Conservation (phyloP, 352 stramenopile genomes). For the Saprolegnia parasitica region DNA sequence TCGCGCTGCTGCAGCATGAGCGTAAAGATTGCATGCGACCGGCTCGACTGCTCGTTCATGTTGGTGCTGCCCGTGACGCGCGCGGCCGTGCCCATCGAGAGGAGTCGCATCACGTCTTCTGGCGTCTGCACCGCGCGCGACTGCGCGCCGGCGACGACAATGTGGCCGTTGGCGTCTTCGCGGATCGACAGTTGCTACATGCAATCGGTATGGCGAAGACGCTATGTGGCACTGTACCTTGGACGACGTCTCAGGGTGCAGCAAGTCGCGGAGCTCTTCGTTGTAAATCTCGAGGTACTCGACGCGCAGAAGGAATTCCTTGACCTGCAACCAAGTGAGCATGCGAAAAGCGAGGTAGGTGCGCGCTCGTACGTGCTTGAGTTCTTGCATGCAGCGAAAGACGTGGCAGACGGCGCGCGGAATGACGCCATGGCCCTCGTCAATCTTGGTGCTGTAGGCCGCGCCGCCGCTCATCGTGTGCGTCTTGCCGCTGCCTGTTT, state of each 20-base stretch:
- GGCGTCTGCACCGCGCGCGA: constrained; percentile 66
- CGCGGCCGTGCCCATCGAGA: constrained; percentile 71
- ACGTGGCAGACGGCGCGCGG: constrained; percentile 73
- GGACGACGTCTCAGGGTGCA: constrained; percentile 75
- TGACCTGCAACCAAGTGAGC: constrained; percentile 22
- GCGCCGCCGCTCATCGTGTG: constrained; percentile 91
- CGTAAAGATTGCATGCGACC: constrained; percentile 89
- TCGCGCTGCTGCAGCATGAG: constrained; percentile 77
- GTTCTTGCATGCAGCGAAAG: constrained; percentile 55
- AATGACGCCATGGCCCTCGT: constrained; percentile 76
- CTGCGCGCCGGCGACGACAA: constrained; percentile 77
- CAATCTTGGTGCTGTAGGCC: constrained; percentile 37
- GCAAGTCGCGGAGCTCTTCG: constrained; percentile 94
- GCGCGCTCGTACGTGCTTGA: constrained; percentile 30
- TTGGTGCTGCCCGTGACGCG: constrained; percentile 81
- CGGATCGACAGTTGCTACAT: constrained; percentile 65
- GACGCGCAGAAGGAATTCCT: constrained; percentile 87
- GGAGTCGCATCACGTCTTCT: constrained; percentile 77
- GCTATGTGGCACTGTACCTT: constrained; percentile 37
- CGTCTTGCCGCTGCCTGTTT: constrained; percentile 92
- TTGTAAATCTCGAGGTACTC: constrained; percentile 99
- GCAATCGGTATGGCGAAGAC: constrained; percentile 6
- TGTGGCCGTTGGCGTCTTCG: constrained; percentile 72
- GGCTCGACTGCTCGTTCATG: constrained; percentile 88
- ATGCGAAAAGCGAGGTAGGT: not conserved